These are phyloP conservation scores for Symbiodinium natans DNA, from an alignment of 73 alveolate species.

Conservation along the genomic window DNA sequence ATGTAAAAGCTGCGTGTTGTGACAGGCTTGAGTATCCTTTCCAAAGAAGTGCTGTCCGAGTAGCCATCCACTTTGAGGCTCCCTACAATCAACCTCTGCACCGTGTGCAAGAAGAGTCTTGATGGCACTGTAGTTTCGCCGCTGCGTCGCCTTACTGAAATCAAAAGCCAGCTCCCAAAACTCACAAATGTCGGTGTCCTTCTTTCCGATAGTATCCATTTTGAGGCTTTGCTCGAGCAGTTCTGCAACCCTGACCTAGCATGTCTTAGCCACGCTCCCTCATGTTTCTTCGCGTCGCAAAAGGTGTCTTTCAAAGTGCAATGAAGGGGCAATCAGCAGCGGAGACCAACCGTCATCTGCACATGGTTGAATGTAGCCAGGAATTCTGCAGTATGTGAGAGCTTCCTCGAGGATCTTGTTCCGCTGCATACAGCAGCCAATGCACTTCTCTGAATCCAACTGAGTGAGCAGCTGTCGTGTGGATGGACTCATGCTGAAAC, in stretches of 20 bases:
- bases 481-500: constrained; percentile 76
- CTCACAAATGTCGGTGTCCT: too few relatives aligned
- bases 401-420: constrained; percentile 59
- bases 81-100: constrained; percentile 74
- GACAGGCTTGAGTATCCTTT: too few relatives aligned
- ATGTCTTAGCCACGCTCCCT: too few relatives aligned
- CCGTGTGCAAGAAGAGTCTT: constrained; percentile 51
- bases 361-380: constrained; percentile 76
- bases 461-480: constrained; percentile 15
- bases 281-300: too few relatives aligned
- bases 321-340: constrained; percentile 27
- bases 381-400: constrained; percentile 68
- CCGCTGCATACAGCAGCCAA: constrained; percentile 81
- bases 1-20: too few relatives aligned
- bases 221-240: too few relatives aligned
- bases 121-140: constrained; percentile 28
- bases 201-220: too few relatives aligned
- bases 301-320: neutral
- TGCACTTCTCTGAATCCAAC: constrained; percentile 59
- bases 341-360: constrained; percentile 87
- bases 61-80: constrained; percentile 90
- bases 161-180: too few relatives aligned
- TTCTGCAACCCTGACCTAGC: too few relatives aligned
- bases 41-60: neutral
- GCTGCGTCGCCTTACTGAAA: constrained; percentile 37